Evolutionary conservation across 768 basidiomycete species (phyloP).

Genomic region (Boletus coccyginus): DNA sequence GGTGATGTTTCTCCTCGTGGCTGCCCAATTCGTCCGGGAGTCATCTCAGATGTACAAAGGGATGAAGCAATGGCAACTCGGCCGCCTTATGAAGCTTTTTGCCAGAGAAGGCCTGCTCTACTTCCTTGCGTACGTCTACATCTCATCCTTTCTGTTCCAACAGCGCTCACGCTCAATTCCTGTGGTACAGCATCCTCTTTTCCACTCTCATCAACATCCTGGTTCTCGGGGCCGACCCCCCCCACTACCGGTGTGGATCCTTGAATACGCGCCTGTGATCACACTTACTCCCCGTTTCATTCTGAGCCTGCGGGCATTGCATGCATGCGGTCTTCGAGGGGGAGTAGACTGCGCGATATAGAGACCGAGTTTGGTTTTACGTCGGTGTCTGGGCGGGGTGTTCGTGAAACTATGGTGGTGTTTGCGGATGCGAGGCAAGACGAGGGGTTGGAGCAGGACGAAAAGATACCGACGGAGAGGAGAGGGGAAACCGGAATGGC

Average conservation of each 20-base stretch:
- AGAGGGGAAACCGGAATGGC: no score
- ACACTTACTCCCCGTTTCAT: slow-evolving; percentile 7
- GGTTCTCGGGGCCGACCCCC: background rate
- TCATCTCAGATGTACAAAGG: background rate
- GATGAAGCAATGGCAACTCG: background rate
- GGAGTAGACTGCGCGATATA: background rate
- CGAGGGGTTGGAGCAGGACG: background rate
- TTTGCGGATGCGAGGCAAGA: background rate
- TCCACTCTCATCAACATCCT: background rate
- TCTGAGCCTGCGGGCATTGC: slow-evolving; percentile 5
- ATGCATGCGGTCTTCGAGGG: no score
- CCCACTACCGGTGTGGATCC: background rate
- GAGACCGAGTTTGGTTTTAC: background rate
- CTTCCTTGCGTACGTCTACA: slow-evolving; percentile 7
- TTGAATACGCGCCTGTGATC: slow-evolving; percentile 3
- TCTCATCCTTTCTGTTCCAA: background rate
- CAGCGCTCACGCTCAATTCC: background rate
- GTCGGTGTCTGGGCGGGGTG: background rate
- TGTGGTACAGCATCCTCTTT: background rate
- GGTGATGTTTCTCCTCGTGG: background rate
- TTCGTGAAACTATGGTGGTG: background rate
- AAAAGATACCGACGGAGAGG: background rate
- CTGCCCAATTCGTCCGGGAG: background rate
- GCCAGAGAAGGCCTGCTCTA: slow-evolving; percentile 2
- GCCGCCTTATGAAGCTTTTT: background rate